Evolutionary conservation across 2,329 filamentous ascomycete genomes (phyloP).

Genomic region (Raffaelea arxii): DNA sequence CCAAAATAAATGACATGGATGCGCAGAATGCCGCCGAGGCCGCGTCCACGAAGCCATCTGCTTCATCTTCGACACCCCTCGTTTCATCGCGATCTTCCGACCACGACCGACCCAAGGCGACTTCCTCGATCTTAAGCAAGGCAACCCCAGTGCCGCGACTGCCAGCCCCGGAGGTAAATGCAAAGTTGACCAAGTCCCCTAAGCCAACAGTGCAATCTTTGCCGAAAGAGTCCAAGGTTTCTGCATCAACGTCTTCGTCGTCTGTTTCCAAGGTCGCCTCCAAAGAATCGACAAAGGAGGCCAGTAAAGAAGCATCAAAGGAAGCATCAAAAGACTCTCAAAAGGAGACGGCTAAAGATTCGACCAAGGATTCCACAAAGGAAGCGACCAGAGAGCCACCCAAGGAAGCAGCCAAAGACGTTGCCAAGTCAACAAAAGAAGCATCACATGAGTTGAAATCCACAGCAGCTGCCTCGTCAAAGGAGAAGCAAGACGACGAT

Average conservation of each 20-base stretch:
- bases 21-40: slow-evolving; percentile 57
- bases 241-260: background rate
- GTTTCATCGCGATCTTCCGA: slow-evolving; percentile 25
- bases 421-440: slow-evolving; percentile 10
- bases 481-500: slow-evolving; percentile 33
- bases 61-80: slow-evolving; percentile 32
- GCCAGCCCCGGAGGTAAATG: background rate
- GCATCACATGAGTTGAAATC: no score
- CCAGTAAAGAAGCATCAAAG: no score
- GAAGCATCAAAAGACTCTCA: background rate
- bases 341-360: background rate
- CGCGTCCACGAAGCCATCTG: slow-evolving; percentile 49
- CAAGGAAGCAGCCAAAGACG: slow-evolving; percentile 4
- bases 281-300: no score
- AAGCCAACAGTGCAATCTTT: background rate
- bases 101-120: slow-evolving; percentile 22
- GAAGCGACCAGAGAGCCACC: background rate
- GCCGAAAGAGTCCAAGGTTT: background rate
- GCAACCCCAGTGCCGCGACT: slow-evolving; percentile 10
- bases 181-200: background rate
- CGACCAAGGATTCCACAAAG: background rate
- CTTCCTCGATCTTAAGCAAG: slow-evolving; percentile 18
- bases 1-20: slow-evolving; percentile 57
- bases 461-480: slow-evolving; percentile 15
- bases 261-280: no score